Evolutionary conservation across 441 rosid genomes (phyloP).

Genomic region (Manihot esculenta): DNA sequence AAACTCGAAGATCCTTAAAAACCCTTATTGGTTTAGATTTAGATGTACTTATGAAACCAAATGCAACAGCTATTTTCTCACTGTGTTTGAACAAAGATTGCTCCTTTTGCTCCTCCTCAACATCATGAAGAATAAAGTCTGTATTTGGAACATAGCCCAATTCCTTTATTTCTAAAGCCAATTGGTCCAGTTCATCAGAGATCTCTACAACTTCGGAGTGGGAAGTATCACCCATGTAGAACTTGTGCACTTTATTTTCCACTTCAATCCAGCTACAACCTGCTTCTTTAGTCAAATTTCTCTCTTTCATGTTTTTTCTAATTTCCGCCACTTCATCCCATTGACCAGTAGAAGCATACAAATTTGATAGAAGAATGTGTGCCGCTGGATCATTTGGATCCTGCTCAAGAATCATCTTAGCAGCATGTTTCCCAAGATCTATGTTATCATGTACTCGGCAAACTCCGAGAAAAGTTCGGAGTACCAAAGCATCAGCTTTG

Average conservation of each 20-base stretch:
- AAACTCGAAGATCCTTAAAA: slow-evolving; percentile 47
- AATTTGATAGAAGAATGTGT: slow-evolving; percentile 12
- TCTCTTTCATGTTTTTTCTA: slow-evolving; percentile 9
- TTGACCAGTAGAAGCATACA: slow-evolving; percentile 17
- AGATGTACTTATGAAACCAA: slow-evolving; percentile 13
- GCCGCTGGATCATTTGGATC: slow-evolving; percentile 14
- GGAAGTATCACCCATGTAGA: slow-evolving; percentile 13
- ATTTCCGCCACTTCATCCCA: slow-evolving; percentile 15
- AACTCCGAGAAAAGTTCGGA: slow-evolving; percentile 14
- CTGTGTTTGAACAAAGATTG: slow-evolving; percentile 15
- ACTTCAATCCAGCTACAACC: slow-evolving; percentile 20
- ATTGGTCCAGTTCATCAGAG: slow-evolving; percentile 13
- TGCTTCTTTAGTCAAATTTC: slow-evolving; percentile 12
- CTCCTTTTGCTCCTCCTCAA: slow-evolving; percentile 17
- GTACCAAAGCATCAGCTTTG: slow-evolving; percentile 5
- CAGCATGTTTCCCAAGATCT: slow-evolving; percentile 10
- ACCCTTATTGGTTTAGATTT: slow-evolving; percentile 11
- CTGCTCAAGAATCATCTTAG: slow-evolving; percentile 16
- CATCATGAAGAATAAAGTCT: slow-evolving; percentile 16
- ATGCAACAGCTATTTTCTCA: slow-evolving; percentile 17
- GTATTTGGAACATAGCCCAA: slow-evolving; percentile 41
- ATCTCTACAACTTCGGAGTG: slow-evolving; percentile 6
- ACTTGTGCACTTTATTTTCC: slow-evolving; percentile 15
- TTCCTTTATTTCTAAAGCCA: slow-evolving; percentile 24
- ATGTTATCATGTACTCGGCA: slow-evolving; percentile 6